Evolutionary conservation across 2,329 filamentous ascomycete species (phyloP), one percentile per base, ranked within the genome.

Genomic region (Talaromyces sp.): DNA sequence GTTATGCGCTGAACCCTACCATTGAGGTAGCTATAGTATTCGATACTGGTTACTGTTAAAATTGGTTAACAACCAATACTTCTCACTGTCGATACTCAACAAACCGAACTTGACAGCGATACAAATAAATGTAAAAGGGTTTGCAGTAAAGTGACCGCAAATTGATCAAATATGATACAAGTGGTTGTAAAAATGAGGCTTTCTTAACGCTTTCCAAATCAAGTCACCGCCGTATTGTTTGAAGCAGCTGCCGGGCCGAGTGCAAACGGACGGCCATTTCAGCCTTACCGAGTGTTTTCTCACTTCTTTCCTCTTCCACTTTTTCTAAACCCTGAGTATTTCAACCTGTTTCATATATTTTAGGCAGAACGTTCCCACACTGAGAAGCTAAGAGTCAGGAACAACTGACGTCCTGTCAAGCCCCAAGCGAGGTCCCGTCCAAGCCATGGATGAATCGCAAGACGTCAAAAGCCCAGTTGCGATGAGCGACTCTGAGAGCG

Each of bases 401-500:
- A 46, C 41, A 46, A 6, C 19, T 19, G n/a, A 46, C n/a, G 21
- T 24, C 43, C 8, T 1, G 43, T 24, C n/a, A 46, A 46, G 21
- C n/a, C 43, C 43, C 11, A 24, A 24, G 43, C 24, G 43, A 46
- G 19, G 7, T n/a, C 43, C 11, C n/a, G 19, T 8, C 21, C 8
- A 21, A 38, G 14, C 21, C 19, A 46, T 46, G 43, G 21, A 19
- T 46, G 19, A 46, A 46, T 19, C 21, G 19, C 41, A 21, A 8
- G 41, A 46, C 19, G 9, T n/a, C 19, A 19, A 24, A 46, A 46
- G 11, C 41, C 8, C 21, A 2, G 52, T 52, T 27, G 51, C 64
- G 9, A 66, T 65, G 3, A 68, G 68, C 21, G 69, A 71, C 24
- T 73, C 72, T 5, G 68, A 72, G 3, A 61, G 64, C 3, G 70